Base-by-base conservation (phyloP, 2,329 filamentous ascomycete genomes). In the Taxawa tesnikishii region DNA sequence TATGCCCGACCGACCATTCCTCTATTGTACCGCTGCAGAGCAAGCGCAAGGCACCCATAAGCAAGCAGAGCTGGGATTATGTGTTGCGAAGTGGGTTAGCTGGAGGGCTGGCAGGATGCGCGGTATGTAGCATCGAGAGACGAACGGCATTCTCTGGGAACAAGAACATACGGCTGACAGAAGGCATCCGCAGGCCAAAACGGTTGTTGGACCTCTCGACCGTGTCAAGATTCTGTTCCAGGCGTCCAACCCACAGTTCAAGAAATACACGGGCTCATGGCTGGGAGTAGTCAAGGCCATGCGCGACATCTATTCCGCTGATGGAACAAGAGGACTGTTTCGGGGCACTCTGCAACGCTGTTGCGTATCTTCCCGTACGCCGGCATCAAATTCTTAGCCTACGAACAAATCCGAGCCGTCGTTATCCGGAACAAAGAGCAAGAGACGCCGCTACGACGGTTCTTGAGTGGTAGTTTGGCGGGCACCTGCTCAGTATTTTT, bases 201-300 rank as follows among this genome's bases (percentile, higher is more conserved):
- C 88, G 0, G 67, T 93, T 5, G 92, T 98, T 23, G 90, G 85
- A 15, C 90, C 90, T 15, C 80, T 98, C 42, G 90, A 98, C 60
- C 79, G 90, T 43, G 90, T 98, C 49, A 98, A 98, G 62, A 98
- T 98, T 51, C 79, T 98, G 35, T 96, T 98, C 62, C 90, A 98
- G 56, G 81, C 90, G 32, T 84, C 81, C 50, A 94, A 90, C 49
- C 90, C 90, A 3, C 79, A 90, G 45, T 98, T 94, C 54, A 73
- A 80, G 33, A 94, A 93, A 60, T 98, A 96, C 54, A 76, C 83
- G 1, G 83, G 85, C 25, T 85, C 80, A 26, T 94, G 87, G 81
- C 71, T 73, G 34, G 90, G 90, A 29, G 75, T 93, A 13, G 71
- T 73, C n/a, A 69, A 70, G 12, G 87, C 90, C 15, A 80, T 96